Conservation (phyloP, 73 alveolate species). For the Loxodes magnus region DNA sequence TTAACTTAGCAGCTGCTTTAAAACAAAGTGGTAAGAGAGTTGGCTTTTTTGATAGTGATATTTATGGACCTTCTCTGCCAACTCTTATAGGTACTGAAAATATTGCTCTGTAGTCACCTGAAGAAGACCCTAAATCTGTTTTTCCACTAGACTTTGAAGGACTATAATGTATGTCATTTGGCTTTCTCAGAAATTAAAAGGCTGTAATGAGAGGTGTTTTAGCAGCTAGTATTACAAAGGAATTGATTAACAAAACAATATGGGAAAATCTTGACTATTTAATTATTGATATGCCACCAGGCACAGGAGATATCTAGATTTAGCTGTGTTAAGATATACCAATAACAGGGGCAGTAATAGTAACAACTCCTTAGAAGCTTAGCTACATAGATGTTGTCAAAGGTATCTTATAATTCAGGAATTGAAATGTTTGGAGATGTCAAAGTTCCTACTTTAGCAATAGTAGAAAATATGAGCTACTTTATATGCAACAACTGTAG, state of each 20-base stretch:
- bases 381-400: conserved; percentile 76
- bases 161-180: conserved; percentile 76
- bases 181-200: conserved; percentile 58
- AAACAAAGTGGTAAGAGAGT: conserved; percentile 49
- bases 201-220: conserved; percentile 90
- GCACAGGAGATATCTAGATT: conserved; percentile 84
- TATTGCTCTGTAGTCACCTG: conserved; percentile 37
- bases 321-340: conserved; percentile 73
- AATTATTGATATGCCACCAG: conserved; percentile 85
- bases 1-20: conserved; percentile 64
- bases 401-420: conserved; percentile 23
- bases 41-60: conserved; percentile 84
- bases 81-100: conserved; percentile 57
- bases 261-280: conserved; percentile 83
- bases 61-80: conserved; percentile 86
- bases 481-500: conserved; percentile 57
- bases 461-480: conserved; percentile 74
- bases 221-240: conserved; percentile 58
- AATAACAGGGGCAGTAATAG: conserved; percentile 70
- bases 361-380: conserved; percentile 77
- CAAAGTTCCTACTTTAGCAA: conserved; percentile 75
- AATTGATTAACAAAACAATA: conserved; percentile 47
- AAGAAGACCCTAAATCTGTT: conserved; percentile 53
- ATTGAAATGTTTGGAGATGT: conserved; percentile 80
- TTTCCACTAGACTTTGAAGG: conserved; percentile 69